Evolutionary conservation across 2,329 filamentous ascomycete genomes (phyloP).

Genomic region (Fusarium globosum): DNA sequence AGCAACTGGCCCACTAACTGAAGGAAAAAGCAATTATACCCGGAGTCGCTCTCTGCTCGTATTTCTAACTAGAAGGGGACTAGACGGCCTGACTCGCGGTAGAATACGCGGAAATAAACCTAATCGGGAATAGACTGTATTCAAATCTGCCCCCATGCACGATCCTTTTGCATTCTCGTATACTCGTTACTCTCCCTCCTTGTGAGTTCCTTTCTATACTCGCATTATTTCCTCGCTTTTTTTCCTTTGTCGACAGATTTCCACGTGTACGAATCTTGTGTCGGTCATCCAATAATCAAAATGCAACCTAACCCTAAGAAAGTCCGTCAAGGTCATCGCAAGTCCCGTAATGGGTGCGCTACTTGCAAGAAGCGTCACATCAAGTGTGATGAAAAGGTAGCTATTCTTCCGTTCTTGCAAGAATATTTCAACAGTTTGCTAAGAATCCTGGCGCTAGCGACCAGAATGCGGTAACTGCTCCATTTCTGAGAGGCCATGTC

Average conservation of each 20-base stretch:
- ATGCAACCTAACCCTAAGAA: background rate
- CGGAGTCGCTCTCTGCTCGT: background rate
- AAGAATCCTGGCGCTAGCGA: background rate
- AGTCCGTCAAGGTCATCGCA: constrained; percentile 20
- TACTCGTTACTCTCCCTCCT: background rate
- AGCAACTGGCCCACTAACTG: no score
- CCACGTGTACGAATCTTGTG: background rate
- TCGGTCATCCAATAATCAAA: background rate
- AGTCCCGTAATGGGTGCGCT: constrained; percentile 27
- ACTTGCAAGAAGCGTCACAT: constrained; percentile 28
- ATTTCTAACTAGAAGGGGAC: background rate
- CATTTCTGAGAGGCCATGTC: background rate
- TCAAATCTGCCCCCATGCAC: background rate
- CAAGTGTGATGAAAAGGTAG: constrained; percentile 23
- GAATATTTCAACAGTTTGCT: no score
- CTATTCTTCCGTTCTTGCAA: no score
- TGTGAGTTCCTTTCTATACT: background rate
- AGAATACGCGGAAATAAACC: background rate
- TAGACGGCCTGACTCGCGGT: background rate
- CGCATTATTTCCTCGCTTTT: background rate
- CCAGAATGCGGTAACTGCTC: constrained; percentile 19
- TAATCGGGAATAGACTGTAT: background rate
- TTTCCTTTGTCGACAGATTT: background rate
- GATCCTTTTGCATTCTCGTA: background rate
- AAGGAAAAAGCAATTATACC: no score